phyloP scores from a whole-genome alignment of 1,284 basidiomycete genomes.

The Phaffia rhodozyma region DNA sequence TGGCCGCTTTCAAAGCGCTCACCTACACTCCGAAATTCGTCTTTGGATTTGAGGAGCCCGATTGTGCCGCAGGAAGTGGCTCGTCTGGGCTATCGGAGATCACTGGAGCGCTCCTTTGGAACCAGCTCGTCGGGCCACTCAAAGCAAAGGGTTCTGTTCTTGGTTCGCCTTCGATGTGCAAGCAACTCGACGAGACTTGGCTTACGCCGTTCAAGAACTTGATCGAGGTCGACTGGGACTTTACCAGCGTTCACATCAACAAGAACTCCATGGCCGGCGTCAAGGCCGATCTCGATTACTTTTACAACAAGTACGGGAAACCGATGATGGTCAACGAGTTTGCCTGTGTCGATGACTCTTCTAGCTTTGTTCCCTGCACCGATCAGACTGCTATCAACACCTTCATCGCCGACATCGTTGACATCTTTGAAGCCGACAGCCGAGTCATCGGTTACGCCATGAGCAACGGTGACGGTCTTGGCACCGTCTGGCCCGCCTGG shows the following conservation, averaged over 20 bases:
- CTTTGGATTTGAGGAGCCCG: slow-evolving; percentile 34
- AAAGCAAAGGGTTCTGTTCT: slow-evolving; percentile 28
- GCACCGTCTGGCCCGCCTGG: slow-evolving; percentile 28
- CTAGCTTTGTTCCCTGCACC: slow-evolving; percentile 29
- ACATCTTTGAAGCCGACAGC: slow-evolving; percentile 30
- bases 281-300: slow-evolving; percentile 22
- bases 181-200: slow-evolving; percentile 31
- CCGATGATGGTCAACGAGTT: slow-evolving; percentile 36
- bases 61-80: slow-evolving; percentile 27
- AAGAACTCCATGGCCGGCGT: slow-evolving; percentile 33
- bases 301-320: slow-evolving; percentile 33
- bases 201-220: slow-evolving; percentile 27
- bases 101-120: slow-evolving; percentile 28
- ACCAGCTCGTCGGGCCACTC: slow-evolving; percentile 29
- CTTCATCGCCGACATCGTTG: slow-evolving; percentile 34
- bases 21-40: slow-evolving; percentile 28
- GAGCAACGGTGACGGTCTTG: slow-evolving; percentile 23
- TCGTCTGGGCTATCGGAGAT: not conserved
- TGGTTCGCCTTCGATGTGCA: slow-evolving; percentile 33
- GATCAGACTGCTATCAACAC: slow-evolving; percentile 30
- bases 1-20: slow-evolving; percentile 29
- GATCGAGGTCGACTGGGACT: slow-evolving; percentile 25
- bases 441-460: slow-evolving; percentile 12
- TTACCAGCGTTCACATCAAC: slow-evolving; percentile 34
- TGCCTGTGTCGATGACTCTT: slow-evolving; percentile 29